Evolutionary conservation across 495 filamentous ascomycete species (phyloP).

Genomic region (Aspergillus mulundensis): DNA sequence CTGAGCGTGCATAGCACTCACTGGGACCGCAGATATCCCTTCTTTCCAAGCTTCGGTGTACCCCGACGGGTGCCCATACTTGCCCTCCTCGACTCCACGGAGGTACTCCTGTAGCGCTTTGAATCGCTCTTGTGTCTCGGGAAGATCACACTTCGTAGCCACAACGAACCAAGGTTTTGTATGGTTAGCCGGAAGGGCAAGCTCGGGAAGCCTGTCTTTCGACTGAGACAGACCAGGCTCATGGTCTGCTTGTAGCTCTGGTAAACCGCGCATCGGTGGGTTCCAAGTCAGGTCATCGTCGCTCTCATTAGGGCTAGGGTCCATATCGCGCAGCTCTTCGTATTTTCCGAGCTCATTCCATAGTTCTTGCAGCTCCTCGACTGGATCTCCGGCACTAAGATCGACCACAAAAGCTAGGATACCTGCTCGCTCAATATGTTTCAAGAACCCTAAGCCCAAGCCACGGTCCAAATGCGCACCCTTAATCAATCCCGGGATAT

Average conservation of each 20-base stretch:
- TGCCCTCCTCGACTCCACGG: constrained; percentile 51
- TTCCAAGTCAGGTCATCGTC: constrained; percentile 32
- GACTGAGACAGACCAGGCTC: constrained; percentile 16
- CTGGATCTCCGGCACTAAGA: constrained; percentile 72
- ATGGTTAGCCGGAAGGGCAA: constrained; percentile 60
- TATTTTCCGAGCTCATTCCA: constrained; percentile 90
- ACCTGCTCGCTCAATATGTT: constrained; percentile 89
- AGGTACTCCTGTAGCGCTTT: constrained; percentile 63
- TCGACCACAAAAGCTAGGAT: constrained; percentile 94
- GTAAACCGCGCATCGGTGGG: constrained; percentile 20
- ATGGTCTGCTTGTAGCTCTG: constrained; percentile 20
- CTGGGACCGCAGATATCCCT: constrained; percentile 66
- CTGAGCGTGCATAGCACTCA: constrained; percentile 83
- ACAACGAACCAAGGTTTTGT: constrained; percentile 96
- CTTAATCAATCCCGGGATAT: constrained; percentile 89
- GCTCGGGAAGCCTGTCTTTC: constrained; percentile 24
- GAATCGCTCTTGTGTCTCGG: constrained; percentile 75
- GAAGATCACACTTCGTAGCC: constrained; percentile 89
- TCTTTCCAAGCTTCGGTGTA: constrained; percentile 63
- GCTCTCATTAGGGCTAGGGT: constrained; percentile 46
- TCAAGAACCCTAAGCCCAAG: constrained; percentile 84
- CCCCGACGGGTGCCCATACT: constrained; percentile 65
- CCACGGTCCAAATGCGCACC: constrained; percentile 91
- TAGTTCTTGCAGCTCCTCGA: constrained; percentile 68
- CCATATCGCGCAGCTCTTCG: constrained; percentile 63